Evolutionary conservation across 2,329 filamentous ascomycete species (phyloP).

Genomic region (Dryadomyces quercivorus): DNA sequence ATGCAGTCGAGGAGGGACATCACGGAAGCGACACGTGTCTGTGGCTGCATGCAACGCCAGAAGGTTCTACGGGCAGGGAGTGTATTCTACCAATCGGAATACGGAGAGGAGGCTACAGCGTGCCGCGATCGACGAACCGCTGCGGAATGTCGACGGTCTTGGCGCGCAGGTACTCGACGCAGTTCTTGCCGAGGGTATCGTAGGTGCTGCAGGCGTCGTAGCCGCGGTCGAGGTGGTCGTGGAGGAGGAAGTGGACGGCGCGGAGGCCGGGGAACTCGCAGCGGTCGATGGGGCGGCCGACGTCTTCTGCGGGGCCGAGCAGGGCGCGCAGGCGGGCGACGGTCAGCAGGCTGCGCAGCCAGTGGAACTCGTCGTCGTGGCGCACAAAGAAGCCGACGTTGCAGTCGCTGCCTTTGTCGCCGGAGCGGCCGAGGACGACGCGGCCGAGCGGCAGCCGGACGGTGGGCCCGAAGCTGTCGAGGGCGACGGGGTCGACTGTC

Average conservation of each 20-base stretch:
- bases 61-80: too few relatives aligned
- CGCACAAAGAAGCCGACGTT: conserved; percentile 29
- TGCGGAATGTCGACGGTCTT: neutral
- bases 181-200: conserved; percentile 33
- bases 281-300: conserved; percentile 11
- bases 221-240: conserved; percentile 32
- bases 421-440: conserved; percentile 23
- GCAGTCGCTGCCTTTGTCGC: conserved; percentile 25
- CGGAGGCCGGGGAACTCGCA: conserved; percentile 10
- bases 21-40: too few relatives aligned
- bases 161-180: conserved; percentile 23
- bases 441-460: conserved; percentile 17
- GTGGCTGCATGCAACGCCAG: too few relatives aligned
- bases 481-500: conserved; percentile 10
- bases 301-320: conserved; percentile 11
- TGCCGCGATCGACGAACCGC: too few relatives aligned
- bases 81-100: too few relatives aligned
- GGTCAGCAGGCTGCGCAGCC: conserved; percentile 25
- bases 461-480: conserved; percentile 14
- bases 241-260: conserved; percentile 24
- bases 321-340: conserved; percentile 11
- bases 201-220: conserved; percentile 29
- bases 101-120: too few relatives aligned
- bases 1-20: too few relatives aligned
- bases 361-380: conserved; percentile 25